Percentiles rank a stretch among this genome's conserved stretches.
Evolutionary conservation across 2,329 filamentous ascomycete genomes (phyloP).

Genomic region (Neonectria faginata): DNA sequence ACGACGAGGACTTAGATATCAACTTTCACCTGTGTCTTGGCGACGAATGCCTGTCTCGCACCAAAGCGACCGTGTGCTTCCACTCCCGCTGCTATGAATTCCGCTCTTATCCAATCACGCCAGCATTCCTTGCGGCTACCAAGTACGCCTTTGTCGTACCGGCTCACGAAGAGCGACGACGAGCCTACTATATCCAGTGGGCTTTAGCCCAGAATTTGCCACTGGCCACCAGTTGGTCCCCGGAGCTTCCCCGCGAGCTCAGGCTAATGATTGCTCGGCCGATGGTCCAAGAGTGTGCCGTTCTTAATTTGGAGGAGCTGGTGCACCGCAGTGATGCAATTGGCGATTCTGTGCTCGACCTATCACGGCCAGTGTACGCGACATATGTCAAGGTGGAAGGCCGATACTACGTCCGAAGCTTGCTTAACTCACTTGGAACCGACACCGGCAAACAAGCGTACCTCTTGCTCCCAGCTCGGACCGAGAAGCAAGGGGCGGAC

Average conservation of each 20-base stretch:
- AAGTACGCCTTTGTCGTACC: constrained; percentile 18
- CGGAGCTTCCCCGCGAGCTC: constrained; percentile 24
- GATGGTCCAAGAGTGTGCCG: constrained; percentile 16
- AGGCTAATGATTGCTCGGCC: constrained; percentile 23
- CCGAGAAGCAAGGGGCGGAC: not conserved
- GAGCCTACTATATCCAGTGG: constrained; percentile 23
- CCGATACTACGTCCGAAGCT: constrained; percentile 22
- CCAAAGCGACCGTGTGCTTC: constrained; percentile 24
- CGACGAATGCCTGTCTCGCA: not conserved
- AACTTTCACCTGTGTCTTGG: constrained; percentile 12
- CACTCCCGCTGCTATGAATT: constrained; percentile 23
- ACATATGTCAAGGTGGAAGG: constrained; percentile 25
- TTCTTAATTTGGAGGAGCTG: constrained; percentile 18
- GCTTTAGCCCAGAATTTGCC: constrained; percentile 18
- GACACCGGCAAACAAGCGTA: not conserved
- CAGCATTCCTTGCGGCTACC: constrained; percentile 28
- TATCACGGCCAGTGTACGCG: constrained; percentile 18
- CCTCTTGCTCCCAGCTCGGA: constrained; percentile 15
- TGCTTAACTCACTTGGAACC: constrained; percentile 16
- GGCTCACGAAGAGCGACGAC: constrained; percentile 22
- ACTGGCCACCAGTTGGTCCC: constrained; percentile 11
- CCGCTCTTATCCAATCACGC: constrained; percentile 21
- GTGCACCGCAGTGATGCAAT: constrained; percentile 13
- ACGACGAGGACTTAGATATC: constrained; percentile 18
- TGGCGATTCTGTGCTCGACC: constrained; percentile 12